phyloP scores from a whole-genome alignment of 2,329 filamentous ascomycete species.

The Metarhizium sp. region DNA sequence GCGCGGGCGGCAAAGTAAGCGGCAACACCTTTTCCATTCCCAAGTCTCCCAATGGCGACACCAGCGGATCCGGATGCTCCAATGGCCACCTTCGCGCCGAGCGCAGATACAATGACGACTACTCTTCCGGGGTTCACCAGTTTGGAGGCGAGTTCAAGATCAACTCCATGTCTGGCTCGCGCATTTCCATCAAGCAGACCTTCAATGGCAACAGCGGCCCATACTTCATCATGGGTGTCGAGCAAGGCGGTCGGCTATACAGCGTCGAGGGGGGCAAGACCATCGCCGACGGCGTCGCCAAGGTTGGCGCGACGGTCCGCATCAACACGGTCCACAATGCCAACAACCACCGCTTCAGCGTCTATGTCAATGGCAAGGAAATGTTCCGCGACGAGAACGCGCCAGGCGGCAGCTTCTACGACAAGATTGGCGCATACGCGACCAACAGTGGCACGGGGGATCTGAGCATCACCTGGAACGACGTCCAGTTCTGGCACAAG shows the following conservation, averaged over 20 bases:
- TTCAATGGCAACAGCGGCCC: slow-evolving; percentile 7
- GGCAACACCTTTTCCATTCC: too few species aligned
- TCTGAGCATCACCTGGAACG: too few species aligned
- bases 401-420: too few species aligned
- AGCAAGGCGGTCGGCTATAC: slow-evolving; percentile 11
- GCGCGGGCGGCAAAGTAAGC: too few species aligned
- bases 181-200: slow-evolving; percentile 9
- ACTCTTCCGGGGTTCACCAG: too few species aligned
- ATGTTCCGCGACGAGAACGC: neutral
- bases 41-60: too few species aligned
- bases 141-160: slow-evolving; percentile 12
- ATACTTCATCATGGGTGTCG: slow-evolving; percentile 12
- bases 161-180: slow-evolving; percentile 13
- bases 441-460: too few species aligned
- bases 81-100: too few species aligned
- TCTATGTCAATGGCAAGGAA: slow-evolving; percentile 16
- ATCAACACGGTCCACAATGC: slow-evolving; percentile 17
- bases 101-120: too few species aligned
- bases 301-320: slow-evolving; percentile 10
- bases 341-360: slow-evolving; percentile 9
- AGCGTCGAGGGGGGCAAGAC: slow-evolving; percentile 10
- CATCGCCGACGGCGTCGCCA: slow-evolving; percentile 9
- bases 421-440: too few species aligned
- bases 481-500: too few species aligned
- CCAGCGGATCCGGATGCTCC: too few species aligned